Percentiles rank a stretch among this genome's conserved stretches.
phyloP scores from a whole-genome alignment of 1,284 basidiomycete species.

The Sanguinoderma infundibulare region DNA sequence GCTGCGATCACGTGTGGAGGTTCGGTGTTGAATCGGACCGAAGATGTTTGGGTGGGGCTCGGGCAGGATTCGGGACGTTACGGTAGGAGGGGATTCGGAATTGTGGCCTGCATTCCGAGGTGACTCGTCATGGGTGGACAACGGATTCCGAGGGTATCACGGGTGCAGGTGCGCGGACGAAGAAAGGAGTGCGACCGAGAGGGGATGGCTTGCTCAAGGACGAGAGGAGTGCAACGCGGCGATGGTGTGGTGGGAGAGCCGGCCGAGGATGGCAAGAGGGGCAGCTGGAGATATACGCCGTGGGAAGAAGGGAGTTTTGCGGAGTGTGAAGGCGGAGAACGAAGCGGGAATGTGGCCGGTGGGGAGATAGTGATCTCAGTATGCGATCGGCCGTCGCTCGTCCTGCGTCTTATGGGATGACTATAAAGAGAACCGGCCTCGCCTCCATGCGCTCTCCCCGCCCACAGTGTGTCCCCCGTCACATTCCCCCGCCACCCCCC shows the following conservation, averaged over 20 bases:
- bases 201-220: background rate
- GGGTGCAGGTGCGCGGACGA: constrained; percentile 5
- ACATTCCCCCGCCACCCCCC: constrained; percentile 19
- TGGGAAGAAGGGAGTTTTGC: constrained; percentile 7
- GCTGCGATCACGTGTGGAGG: constrained; percentile 20
- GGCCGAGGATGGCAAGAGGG: constrained; percentile 9
- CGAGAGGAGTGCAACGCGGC: constrained; percentile 18
- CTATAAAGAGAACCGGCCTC: constrained; percentile 24
- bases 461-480: constrained; percentile 25
- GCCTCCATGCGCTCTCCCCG: constrained; percentile 24
- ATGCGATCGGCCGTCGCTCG: constrained; percentile 20
- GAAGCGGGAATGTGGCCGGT: constrained; percentile 7
- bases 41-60: constrained; percentile 13
- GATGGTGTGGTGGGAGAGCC: constrained; percentile 22
- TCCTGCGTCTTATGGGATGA: constrained; percentile 8
- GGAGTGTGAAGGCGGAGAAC: constrained; percentile 14
- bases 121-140: constrained; percentile 19
- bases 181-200: background rate
- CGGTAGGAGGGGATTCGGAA: constrained; percentile 13
- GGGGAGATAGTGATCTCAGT: constrained; percentile 16
- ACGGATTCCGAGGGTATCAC: constrained; percentile 11
- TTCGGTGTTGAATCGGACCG: constrained; percentile 24
- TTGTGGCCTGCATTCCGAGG: constrained; percentile 14
- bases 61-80: constrained; percentile 15
- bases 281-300: background rate